These are phyloP conservation scores for Dichomitus squalens DNA, from an alignment of 1,284 basidiomycete species.

Conservation along the genomic window DNA sequence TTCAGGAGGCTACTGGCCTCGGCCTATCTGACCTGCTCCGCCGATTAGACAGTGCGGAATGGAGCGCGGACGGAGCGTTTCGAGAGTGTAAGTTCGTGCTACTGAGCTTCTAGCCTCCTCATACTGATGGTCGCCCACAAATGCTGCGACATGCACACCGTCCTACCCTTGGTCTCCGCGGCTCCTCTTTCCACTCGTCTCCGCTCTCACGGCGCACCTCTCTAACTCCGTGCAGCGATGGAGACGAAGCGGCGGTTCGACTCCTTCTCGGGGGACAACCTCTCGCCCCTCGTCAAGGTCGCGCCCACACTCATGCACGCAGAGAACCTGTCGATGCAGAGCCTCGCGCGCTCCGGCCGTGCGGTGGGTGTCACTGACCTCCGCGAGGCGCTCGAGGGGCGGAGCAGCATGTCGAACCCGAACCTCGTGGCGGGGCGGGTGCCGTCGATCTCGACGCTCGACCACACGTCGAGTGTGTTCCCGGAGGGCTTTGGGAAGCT, in stretches of 20 bases:
- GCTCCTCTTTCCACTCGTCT: background rate
- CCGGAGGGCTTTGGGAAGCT: conserved; percentile 47
- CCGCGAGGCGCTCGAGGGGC: conserved; percentile 83
- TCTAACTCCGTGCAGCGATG: conserved; percentile 43
- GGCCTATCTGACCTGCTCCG: conserved; percentile 57
- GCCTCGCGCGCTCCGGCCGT: conserved; percentile 70
- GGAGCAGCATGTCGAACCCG: conserved; percentile 77
- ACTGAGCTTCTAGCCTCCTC: background rate
- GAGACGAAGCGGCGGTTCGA: conserved; percentile 64
- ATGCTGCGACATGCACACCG: too few species aligned
- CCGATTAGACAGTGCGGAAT: conserved; percentile 52
- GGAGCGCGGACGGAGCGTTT: conserved; percentile 79
- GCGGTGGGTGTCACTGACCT: conserved; percentile 86
- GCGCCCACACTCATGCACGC: conserved; percentile 86
- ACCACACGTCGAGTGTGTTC: conserved; percentile 58
- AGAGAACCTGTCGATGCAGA: conserved; percentile 84
- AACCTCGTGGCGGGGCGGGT: conserved; percentile 51
- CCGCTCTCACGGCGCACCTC: background rate
- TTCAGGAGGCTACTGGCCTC: conserved; percentile 67
- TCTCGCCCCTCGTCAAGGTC: conserved; percentile 74
- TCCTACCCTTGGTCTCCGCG: too few species aligned
- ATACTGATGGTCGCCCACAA: too few species aligned
- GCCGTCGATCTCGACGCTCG: conserved; percentile 74
- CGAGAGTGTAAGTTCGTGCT: conserved; percentile 63
- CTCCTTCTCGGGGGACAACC: conserved; percentile 60